Evolutionary conservation across 352 stramenopile species (phyloP), one percentile per base, ranked within the genome.

Genomic region (Plasmopara muralis): DNA sequence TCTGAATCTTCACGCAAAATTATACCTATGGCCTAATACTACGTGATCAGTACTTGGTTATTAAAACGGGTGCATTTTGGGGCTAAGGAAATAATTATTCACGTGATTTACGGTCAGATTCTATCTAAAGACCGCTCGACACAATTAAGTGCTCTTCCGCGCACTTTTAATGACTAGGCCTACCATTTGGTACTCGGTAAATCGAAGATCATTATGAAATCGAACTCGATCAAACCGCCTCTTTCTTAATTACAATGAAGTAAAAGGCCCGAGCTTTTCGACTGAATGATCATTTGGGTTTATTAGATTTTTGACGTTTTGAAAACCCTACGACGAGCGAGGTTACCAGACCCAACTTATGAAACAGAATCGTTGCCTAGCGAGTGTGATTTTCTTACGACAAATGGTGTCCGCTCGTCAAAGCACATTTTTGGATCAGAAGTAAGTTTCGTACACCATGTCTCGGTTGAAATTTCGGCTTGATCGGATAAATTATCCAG

Each of bases 161-260:
- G 8, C 9, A n/a, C 15, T 15, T 46, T 46, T 46, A 18, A 46
- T 30, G 15, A 30, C 14, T 28, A 10, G 7, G 2, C 41, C 3
- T 29, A 46, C 16, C 41, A 46, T 33, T 30, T 46, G 16, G 41
- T 46, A 15, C 15, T 33, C 2, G 41, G 41, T 33, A 18, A 46
- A 13, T 46, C 31, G 15, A 46, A 46, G 9, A 29, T 46, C 5
- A 5, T 18, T 28, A 33, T 46, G 15, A 18, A 46, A 14, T 14
- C 12, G 25, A 16, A 14, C 41, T 46, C 5, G 41, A 46, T 14
- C 6, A 41, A 41, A 10, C 5, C 35, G 35, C 6, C 14, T 10
- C 14, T 41, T 6, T 41, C 9, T 41, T 41, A 7, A 15, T 15
- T n/a, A 41, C 14, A 5, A 41, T n/a, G 14, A n/a, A 41, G 14